Evolutionary conservation across 2,329 filamentous ascomycete species (phyloP), one percentile per base, ranked within the genome.

Genomic region (Emydomyces testavorans): DNA sequence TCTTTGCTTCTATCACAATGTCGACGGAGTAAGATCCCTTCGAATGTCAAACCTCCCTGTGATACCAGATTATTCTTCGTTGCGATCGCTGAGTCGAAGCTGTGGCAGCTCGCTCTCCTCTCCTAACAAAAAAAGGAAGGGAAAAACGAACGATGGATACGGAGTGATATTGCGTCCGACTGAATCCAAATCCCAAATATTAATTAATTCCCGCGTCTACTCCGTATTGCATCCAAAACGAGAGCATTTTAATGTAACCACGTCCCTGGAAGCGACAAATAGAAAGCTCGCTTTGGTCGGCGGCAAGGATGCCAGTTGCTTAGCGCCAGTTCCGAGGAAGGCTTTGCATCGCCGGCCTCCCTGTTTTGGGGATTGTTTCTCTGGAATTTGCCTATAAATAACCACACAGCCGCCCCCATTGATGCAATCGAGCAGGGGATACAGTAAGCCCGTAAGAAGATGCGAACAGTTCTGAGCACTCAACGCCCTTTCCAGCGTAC

Each of bases 331-430:
- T 24, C 20, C 32, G 26, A 36, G 31, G 16, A 36, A 36, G 42
- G 42, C 42, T 45, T 36, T 45, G 42, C 42, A 44, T 29, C 29
- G 10, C 41, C 29, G 10, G 6, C 15, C 26, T 16, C 41, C 20
- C 38, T n/a, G 6, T 16, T 23, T 23, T 34, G 26, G 28, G 15
- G 18, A 20, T 32, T 7, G 7, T 32, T 10, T 10, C 16, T 23
- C 15, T 29, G 6, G 29, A 2, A 11, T n/a, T 24, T 26, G 20
- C 41, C 29, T 37, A 45, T 28, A 37, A 45, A 45, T 45, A 45
- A 28, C 23, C 18, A 11, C 31, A 26, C 15, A 29, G 20, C 7
- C 31, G 21, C 24, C 13, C 37, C 20, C 11, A n/a, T 20, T n/a
- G 20, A 40, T 40, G 37, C 37, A 40, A 40, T 11, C 37, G 18